Evolutionary conservation across 345 rosid genomes (phyloP).

Genomic region (Schrenkiella parvula): DNA sequence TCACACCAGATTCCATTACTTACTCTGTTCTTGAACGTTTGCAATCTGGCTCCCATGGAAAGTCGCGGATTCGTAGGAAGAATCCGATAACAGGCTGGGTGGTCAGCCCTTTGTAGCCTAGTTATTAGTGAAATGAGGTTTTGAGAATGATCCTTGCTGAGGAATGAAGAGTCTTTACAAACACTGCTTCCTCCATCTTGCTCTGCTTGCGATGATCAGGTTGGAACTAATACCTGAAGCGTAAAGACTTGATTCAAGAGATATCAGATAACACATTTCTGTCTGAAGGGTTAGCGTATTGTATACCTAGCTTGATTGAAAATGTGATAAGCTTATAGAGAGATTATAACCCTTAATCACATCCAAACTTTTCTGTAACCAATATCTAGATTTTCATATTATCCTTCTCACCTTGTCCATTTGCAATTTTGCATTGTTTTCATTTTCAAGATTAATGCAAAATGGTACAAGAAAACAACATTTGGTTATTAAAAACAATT

Average conservation of each 20-base stretch:
- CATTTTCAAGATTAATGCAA: not conserved
- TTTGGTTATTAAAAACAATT: not conserved
- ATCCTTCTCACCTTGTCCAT: not conserved
- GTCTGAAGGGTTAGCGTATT: not conserved
- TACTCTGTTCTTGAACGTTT: conserved; percentile 68
- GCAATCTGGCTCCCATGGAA: conserved; percentile 68
- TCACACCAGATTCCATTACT: conserved; percentile 83
- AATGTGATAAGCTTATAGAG: not conserved
- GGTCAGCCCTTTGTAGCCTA: conserved; percentile 53
- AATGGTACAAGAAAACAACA: not conserved
- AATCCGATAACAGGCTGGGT: conserved; percentile 92
- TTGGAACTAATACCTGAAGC: not conserved
- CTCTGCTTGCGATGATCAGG: not conserved
- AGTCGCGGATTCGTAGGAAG: conserved; percentile 64
- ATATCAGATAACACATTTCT: not conserved
- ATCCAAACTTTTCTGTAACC: not conserved
- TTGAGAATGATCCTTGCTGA: not conserved
- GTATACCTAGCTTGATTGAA: not conserved
- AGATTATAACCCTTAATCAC: not conserved
- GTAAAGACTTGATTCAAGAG: not conserved
- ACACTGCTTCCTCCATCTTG: not conserved
- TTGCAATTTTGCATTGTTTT: not conserved
- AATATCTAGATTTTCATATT: not conserved
- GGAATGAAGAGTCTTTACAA: not conserved
- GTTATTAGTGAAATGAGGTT: not conserved